phyloP scores from a whole-genome alignment of 83 land plant genomes.

The Larix sibirica region DNA sequence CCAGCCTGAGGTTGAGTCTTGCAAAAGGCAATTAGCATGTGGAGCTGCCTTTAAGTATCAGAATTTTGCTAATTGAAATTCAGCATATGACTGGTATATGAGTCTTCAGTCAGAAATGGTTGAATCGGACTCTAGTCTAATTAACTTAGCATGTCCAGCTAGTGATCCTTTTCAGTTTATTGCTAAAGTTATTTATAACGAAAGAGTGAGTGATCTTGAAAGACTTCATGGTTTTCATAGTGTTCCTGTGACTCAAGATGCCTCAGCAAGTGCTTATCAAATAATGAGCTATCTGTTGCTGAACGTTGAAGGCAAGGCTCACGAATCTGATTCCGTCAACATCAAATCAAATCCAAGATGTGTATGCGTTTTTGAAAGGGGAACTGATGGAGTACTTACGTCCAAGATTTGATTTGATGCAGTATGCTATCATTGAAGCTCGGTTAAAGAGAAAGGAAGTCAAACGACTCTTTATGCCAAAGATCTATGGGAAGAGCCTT shows the following conservation, averaged over 20 bases:
- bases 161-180: slow-evolving; percentile 20
- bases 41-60: slow-evolving; percentile 12
- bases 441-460: neutral
- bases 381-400: neutral
- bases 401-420: neutral
- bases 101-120: neutral
- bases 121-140: neutral
- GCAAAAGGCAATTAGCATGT: neutral
- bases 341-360: neutral
- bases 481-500: neutral
- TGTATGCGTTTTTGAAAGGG: neutral
- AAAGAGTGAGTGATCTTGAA: neutral
- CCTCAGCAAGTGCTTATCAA: slow-evolving; percentile 30
- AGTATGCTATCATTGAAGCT: neutral
- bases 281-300: slow-evolving; percentile 27
- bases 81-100: neutral
- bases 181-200: neutral
- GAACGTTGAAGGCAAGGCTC: slow-evolving; percentile 7
- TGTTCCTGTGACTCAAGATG: slow-evolving; percentile 19
- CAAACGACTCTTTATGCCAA: neutral
- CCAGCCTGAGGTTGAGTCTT: neutral
- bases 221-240: neutral
- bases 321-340: slow-evolving; percentile 17
- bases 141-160: neutral
- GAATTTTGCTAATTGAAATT: neutral